phyloP scores from a whole-genome alignment of 371 early-diverging fungal species.

The Basidiobolus meristosporus region DNA sequence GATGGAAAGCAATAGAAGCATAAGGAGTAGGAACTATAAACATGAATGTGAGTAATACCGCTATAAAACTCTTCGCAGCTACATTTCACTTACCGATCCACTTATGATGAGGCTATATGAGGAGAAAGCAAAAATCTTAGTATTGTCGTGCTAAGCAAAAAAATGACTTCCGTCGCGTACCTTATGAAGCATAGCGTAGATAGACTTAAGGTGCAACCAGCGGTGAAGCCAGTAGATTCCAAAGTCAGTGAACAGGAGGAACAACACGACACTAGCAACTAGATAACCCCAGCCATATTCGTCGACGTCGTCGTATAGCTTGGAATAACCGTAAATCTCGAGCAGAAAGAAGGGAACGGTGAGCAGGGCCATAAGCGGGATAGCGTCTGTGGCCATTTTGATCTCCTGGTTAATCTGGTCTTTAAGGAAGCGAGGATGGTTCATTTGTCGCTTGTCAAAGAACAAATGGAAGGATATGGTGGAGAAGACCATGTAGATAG shows the following conservation, averaged over 20 bases:
- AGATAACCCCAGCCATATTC: constrained; percentile 52
- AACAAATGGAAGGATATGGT: constrained; percentile 49
- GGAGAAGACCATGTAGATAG: no score
- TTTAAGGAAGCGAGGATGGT: constrained; percentile 80
- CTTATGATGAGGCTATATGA: constrained; percentile 23
- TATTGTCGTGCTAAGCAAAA: neutral
- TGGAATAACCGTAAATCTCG: constrained; percentile 73
- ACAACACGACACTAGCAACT: constrained; percentile 32
- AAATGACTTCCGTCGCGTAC: constrained; percentile 8
- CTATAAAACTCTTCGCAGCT: neutral
- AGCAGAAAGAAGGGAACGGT: constrained; percentile 81
- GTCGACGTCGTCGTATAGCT: constrained; percentile 45
- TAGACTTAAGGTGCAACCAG: constrained; percentile 60
- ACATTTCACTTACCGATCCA: constrained; percentile 16
- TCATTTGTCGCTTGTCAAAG: constrained; percentile 73
- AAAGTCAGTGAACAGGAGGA: constrained; percentile 81
- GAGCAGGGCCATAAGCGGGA: constrained; percentile 59
- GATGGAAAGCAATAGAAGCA: constrained; percentile 92
- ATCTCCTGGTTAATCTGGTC: constrained; percentile 81
- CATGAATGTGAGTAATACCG: constrained; percentile 41
- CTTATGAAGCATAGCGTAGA: constrained; percentile 84
- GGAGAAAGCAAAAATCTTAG: neutral
- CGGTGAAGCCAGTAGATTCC: constrained; percentile 92
- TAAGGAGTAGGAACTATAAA: constrained; percentile 80
- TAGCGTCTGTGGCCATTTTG: constrained; percentile 44